A percentile compares a stretch with the other conserved stretches of the same genome.
These are phyloP conservation scores for Clonostachys sp. DNA, from an alignment of 2,329 filamentous ascomycete genomes.

Conservation along the genomic window DNA sequence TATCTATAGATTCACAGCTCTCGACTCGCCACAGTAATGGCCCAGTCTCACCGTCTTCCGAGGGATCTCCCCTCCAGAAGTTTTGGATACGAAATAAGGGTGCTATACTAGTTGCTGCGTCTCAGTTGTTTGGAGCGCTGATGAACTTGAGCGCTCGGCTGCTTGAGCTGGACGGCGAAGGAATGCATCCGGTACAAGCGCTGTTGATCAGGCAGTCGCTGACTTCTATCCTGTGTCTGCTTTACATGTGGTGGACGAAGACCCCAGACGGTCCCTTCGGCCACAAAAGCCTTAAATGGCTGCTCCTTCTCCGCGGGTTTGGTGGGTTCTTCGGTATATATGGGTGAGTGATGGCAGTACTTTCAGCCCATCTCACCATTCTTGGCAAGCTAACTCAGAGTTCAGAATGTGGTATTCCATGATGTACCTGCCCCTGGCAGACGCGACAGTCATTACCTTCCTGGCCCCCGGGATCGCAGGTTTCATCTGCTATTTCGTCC, in stretches of 20 bases:
- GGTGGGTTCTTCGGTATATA: constrained; percentile 76
- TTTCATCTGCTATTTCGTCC: constrained; percentile 71
- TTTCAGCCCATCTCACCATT: background rate
- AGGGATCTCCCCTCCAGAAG: constrained; percentile 13
- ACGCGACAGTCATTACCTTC: constrained; percentile 88
- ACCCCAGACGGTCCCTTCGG: constrained; percentile 71
- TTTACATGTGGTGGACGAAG: constrained; percentile 69
- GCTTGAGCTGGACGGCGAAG: constrained; percentile 66
- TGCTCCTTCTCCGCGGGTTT: constrained; percentile 65
- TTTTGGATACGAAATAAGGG: constrained; percentile 67
- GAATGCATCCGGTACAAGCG: constrained; percentile 80
- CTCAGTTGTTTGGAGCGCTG: constrained; percentile 75
- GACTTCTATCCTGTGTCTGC: constrained; percentile 60
- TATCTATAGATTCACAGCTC: constrained; percentile 2
- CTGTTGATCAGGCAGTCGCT: constrained; percentile 76
- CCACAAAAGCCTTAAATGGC: constrained; percentile 55
- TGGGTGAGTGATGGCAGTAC: constrained; percentile 29
- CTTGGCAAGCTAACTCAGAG: background rate
- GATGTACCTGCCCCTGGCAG: constrained; percentile 77
- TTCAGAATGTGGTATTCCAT: constrained; percentile 53
- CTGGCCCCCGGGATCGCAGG: constrained; percentile 74
- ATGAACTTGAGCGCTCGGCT: constrained; percentile 83
- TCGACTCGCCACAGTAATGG: background rate
- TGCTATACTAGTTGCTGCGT: constrained; percentile 65
- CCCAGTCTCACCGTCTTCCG: background rate